A percentile compares a stretch with the other conserved stretches of the same genome.
phyloP scores from a whole-genome alignment of 2,329 filamentous ascomycete genomes.

The Pestalotiopsis sp. region DNA sequence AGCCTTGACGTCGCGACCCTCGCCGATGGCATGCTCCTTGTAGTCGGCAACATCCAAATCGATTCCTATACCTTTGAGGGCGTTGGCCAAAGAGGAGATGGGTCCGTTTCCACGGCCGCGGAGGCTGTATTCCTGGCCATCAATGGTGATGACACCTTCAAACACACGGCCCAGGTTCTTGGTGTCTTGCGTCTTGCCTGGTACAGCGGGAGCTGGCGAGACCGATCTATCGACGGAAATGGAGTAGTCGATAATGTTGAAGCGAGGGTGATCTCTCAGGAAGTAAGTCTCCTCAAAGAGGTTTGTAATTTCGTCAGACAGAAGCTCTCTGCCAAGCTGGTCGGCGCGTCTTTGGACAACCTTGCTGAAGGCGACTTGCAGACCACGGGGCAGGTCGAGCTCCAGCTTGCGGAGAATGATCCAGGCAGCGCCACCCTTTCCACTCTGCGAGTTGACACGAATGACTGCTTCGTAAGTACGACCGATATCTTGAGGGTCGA shows the following conservation, averaged over 20 bases:
- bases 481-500: conserved; percentile 92
- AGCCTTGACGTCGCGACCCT: conserved; percentile 83
- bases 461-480: conserved; percentile 98
- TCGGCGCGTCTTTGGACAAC: conserved; percentile 86
- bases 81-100: conserved; percentile 84
- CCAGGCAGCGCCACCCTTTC: conserved; percentile 94
- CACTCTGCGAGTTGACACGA: conserved; percentile 94
- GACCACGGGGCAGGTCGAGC: conserved; percentile 87
- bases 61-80: conserved; percentile 76
- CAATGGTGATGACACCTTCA: conserved; percentile 80
- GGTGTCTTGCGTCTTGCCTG: conserved; percentile 75
- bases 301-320: conserved; percentile 79
- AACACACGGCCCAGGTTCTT: conserved; percentile 81
- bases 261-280: conserved; percentile 80
- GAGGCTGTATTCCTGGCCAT: conserved; percentile 78
- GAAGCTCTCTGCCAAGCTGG: conserved; percentile 78
- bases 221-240: conserved; percentile 82
- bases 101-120: conserved; percentile 85
- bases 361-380: conserved; percentile 89
- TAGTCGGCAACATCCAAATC: conserved; percentile 92
- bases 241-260: conserved; percentile 87
- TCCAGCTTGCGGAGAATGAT: conserved; percentile 87
- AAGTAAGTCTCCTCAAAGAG: conserved; percentile 92
- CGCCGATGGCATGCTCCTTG: conserved; percentile 92
- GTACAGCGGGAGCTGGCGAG: conserved; percentile 69